Percentiles rank a stretch among this genome's conserved stretches.
These are phyloP conservation scores for Lentinula aciculospora DNA, from an alignment of 768 basidiomycete genomes.

Conservation along the genomic window DNA sequence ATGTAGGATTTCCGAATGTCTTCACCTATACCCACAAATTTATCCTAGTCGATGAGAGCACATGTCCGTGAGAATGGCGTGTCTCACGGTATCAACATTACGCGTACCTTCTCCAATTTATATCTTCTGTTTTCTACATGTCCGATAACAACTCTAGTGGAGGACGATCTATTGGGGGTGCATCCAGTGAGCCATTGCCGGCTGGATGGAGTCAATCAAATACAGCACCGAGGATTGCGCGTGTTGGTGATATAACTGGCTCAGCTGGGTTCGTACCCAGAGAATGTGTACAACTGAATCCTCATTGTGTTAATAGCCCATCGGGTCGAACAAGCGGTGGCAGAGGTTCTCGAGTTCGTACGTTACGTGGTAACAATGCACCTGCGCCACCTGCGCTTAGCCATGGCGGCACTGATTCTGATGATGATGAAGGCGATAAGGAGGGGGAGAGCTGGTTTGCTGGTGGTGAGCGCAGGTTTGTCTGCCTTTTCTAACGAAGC, in stretches of 20 bases:
- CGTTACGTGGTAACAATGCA: slow-evolving; percentile 19
- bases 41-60: no score
- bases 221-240: slow-evolving; percentile 37
- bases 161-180: slow-evolving; percentile 47
- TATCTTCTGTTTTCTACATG: neutral
- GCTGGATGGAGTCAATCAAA: slow-evolving; percentile 36
- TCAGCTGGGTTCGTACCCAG: slow-evolving; percentile 19
- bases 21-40: no score
- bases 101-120: neutral
- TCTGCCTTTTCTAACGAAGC: neutral
- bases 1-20: no score
- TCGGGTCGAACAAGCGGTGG: slow-evolving; percentile 11
- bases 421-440: slow-evolving; percentile 45
- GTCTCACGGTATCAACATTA: neutral
- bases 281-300: neutral
- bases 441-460: slow-evolving; percentile 77
- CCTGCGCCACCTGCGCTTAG: slow-evolving; percentile 12
- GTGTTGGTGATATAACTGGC: slow-evolving; percentile 45
- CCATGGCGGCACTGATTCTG: slow-evolving; percentile 38
- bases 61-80: neutral
- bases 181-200: slow-evolving; percentile 42
- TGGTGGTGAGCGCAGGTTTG: slow-evolving; percentile 89
- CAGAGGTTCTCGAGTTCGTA: slow-evolving; percentile 26
- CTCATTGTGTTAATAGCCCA: neutral
- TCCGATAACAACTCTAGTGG: slow-evolving; percentile 19